Base-by-base conservation (phyloP, 2,329 filamentous ascomycete species). In the Simplicillium aogashimaense region DNA sequence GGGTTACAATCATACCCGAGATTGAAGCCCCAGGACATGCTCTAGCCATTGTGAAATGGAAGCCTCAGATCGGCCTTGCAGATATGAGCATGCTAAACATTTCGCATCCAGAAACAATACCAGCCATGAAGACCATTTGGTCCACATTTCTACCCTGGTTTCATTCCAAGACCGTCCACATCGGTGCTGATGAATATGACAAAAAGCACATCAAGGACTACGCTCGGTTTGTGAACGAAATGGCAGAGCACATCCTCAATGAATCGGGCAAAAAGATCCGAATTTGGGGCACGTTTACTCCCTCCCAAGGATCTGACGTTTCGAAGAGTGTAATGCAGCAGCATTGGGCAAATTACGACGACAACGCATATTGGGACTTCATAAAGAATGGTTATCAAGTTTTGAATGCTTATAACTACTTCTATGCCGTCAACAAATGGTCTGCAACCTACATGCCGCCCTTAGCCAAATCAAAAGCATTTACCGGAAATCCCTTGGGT, bases 11-110 rank as follows among this genome's bases (percentile, higher is more conserved):
- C 1, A 63, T 77, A 5, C 72, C 74, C 0, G 74, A 78, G 50
- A 74, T 78, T 17, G 74, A 78, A 50, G 64, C 71, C 1, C 74
- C 74, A 0, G 74, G 73, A 0, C 74, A 78, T 44, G 66, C 68
- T 2, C 53, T 78, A 1, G 67, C 66, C 4, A 65, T 78, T 16
- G 69, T 68, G 1, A 72, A 77, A 47, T 77, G 74, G 73, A 74
- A 70, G 46, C 72, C 73, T 0, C 63, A 75, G 43, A 51, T 77
- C 11, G 71, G 65, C 0, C 54, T 76, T 8, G 52, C 55, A 17
- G 33, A 35, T 17, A 35, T 35, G 67, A 70, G 37, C 51, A 35
- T 75, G 29, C 55, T 75, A 7, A 74, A 76, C 42, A 57, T 76
- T 3, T 64, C 66, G 0, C 63, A 74, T 42, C 70, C 70, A 0